Evolutionary conservation across 2,329 filamentous ascomycete genomes (phyloP).

Genomic region (Epichloe gansuensis): DNA sequence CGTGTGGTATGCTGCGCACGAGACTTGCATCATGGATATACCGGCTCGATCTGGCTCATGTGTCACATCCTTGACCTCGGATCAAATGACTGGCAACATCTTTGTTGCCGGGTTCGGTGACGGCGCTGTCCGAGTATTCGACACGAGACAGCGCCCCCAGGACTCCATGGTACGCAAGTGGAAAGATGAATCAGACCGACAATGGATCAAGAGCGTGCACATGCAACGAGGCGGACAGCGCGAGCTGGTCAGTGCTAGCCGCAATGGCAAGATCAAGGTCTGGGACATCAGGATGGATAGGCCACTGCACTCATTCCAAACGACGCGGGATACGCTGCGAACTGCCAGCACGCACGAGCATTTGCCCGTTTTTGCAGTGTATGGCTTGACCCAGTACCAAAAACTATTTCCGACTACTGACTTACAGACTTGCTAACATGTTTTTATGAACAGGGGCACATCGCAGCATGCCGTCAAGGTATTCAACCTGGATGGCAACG

Average conservation of each 20-base stretch:
- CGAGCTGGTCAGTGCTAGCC: constrained; percentile 79
- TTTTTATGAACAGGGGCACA: constrained; percentile 51
- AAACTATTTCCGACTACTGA: not conserved
- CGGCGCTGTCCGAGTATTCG: constrained; percentile 85
- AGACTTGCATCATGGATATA: constrained; percentile 88
- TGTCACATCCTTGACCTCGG: constrained; percentile 88
- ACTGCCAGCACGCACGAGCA: constrained; percentile 92
- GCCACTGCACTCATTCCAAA: constrained; percentile 59
- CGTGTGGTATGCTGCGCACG: constrained; percentile 89
- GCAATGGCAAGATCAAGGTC: constrained; percentile 84
- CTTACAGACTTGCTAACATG: constrained; percentile 1
- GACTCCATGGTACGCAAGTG: constrained; percentile 93
- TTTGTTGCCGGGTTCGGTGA: constrained; percentile 96
- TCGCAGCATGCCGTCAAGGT: constrained; percentile 80
- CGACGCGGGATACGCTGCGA: constrained; percentile 64
- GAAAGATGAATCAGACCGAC: constrained; percentile 74
- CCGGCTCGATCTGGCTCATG: constrained; percentile 88
- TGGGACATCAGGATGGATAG: constrained; percentile 91
- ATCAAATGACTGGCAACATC: constrained; percentile 93
- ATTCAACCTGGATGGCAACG: constrained; percentile 73
- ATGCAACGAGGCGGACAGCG: constrained; percentile 91
- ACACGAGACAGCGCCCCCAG: constrained; percentile 70
- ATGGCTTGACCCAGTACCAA: constrained; percentile 25
- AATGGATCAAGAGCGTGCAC: constrained; percentile 93
- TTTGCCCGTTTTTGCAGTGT: constrained; percentile 88